Conservation (phyloP, 352 stramenopile genomes). For the Hyaloperonospora brassicae region DNA sequence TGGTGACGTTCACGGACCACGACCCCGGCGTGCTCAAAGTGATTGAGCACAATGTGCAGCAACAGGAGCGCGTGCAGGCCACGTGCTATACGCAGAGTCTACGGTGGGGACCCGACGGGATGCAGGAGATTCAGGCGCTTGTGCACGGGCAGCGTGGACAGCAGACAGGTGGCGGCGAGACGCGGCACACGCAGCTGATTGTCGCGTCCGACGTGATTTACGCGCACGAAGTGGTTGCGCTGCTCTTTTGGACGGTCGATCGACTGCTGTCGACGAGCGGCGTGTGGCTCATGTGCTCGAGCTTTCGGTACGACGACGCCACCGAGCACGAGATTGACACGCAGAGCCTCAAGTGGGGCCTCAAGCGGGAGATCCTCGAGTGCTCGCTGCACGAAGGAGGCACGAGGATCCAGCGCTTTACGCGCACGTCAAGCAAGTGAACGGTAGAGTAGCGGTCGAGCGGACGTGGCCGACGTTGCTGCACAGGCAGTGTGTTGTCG, state of each 20-base stretch:
- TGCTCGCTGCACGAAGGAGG: conserved; percentile 34
- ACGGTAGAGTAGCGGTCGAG: conserved; percentile 6
- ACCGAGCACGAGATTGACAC: conserved; percentile 61
- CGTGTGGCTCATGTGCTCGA: conserved; percentile 72
- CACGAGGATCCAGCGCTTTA: conserved; percentile 56
- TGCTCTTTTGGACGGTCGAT: conserved; percentile 76
- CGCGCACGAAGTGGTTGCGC: conserved; percentile 47
- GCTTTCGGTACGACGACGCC: conserved; percentile 60
- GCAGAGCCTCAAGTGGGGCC: conserved; percentile 38
- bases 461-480: conserved; percentile 15
- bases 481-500: conserved; percentile 2
- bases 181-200: conserved; percentile 36
- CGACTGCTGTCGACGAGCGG: conserved; percentile 29
- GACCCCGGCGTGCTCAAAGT: conserved; percentile 76
- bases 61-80: conserved; percentile 47
- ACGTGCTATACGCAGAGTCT: conserved; percentile 53
- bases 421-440: conserved; percentile 19
- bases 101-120: conserved; percentile 54
- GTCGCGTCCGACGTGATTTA: conserved; percentile 79
- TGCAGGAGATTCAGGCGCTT: conserved; percentile 44
- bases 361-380: conserved; percentile 42
- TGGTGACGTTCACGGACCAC: conserved; percentile 74
- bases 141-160: conserved; percentile 23
- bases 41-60: conserved; percentile 60
- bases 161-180: conserved; percentile 1